Conservation (phyloP, 345 rosid species). For the Corchorus capsularis region DNA sequence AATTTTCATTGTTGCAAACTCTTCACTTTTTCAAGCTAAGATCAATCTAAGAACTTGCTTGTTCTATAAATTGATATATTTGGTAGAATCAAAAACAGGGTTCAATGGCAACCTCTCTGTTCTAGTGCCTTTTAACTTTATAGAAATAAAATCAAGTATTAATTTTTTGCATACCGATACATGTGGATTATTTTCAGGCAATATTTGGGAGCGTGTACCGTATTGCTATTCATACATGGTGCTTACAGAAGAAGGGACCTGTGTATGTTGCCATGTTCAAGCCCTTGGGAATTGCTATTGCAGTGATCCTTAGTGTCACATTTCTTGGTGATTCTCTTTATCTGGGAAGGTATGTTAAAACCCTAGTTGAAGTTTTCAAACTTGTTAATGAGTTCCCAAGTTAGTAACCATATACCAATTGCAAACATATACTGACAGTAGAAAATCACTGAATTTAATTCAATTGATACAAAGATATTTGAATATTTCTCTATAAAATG, state of each 20-base stretch:
- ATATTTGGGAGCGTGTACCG: slow-evolving; percentile 40
- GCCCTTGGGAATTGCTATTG: slow-evolving; percentile 46
- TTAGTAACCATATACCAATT: neutral
- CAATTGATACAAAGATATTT: too few relatives aligned
- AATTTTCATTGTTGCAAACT: neutral
- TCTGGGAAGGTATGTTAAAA: slow-evolving; percentile 41
- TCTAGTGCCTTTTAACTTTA: neutral
- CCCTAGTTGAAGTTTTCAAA: neutral
- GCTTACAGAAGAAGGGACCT: slow-evolving; percentile 40
- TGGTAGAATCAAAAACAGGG: neutral
- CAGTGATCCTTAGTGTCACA: slow-evolving; percentile 28
- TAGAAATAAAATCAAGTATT: too few relatives aligned
- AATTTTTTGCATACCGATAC: neutral
- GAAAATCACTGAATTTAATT: neutral
- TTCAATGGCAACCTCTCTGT: neutral
- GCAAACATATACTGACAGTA: neutral
- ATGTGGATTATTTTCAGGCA: slow-evolving; percentile 26
- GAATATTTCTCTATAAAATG: too few relatives aligned
- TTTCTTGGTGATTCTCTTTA: slow-evolving; percentile 39
- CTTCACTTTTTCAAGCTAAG: neutral
- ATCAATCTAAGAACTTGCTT: neutral
- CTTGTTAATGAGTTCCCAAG: neutral
- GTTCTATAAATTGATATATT: neutral
- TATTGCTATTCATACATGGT: slow-evolving; percentile 42
- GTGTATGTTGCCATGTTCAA: slow-evolving; percentile 48